phyloP scores from a whole-genome alignment of 495 filamentous ascomycete genomes.

The Aspergillus wentii region DNA sequence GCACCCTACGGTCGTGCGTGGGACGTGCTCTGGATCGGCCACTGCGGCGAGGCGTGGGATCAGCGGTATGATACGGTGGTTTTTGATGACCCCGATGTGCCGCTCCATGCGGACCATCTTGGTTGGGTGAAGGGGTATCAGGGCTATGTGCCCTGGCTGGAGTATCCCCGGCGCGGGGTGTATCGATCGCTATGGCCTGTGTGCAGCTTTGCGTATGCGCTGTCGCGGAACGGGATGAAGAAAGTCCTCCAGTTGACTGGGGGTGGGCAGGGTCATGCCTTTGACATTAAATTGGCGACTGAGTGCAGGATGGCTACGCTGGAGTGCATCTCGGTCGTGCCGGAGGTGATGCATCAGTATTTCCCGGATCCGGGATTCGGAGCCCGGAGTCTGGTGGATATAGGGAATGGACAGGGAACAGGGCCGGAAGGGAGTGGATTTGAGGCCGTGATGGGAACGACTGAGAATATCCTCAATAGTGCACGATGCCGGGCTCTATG shows the following conservation, averaged over 20 bases:
- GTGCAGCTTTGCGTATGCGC: conserved; percentile 42
- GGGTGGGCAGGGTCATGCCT: conserved; percentile 10
- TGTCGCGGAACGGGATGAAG: conserved; percentile 19
- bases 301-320: conserved; percentile 5
- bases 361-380: conserved; percentile 3
- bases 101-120: conserved; percentile 3
- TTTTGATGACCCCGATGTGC: conserved; percentile 9
- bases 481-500: conserved; percentile 13
- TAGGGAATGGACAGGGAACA: conserved; percentile 5
- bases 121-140: conserved; percentile 5
- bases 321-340: conserved; percentile 14
- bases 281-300: conserved; percentile 13
- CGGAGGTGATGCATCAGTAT: conserved; percentile 15
- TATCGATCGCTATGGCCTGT: conserved; percentile 31
- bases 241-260: conserved; percentile 18
- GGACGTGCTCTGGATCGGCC: not conserved
- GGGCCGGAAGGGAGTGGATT: conserved; percentile 3
- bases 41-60: conserved; percentile 2
- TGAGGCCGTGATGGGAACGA: conserved; percentile 13
- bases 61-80: conserved; percentile 8
- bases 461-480: conserved; percentile 16
- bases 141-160: conserved; percentile 12
- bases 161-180: conserved; percentile 23
- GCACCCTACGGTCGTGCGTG: too few relatives aligned
- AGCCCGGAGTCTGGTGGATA: conserved; percentile 9